Evolutionary conservation across 345 rosid genomes (phyloP).

Genomic region (Tarenaya hassleriana): DNA sequence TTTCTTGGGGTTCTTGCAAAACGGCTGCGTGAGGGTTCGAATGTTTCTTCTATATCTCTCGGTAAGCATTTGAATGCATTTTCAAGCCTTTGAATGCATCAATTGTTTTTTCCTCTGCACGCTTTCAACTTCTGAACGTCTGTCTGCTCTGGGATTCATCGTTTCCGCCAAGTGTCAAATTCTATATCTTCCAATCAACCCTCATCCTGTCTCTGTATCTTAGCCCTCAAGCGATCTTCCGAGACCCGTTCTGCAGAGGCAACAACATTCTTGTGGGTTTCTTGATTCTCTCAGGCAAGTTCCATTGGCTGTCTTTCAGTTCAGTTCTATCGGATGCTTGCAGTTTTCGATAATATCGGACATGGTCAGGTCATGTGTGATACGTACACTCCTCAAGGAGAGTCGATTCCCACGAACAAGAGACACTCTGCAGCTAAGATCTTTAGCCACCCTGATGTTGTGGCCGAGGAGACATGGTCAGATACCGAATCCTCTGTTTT

Average conservation of each 20-base stretch:
- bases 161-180: too few species aligned
- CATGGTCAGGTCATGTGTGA: conserved; percentile 74
- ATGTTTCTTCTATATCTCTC: background rate
- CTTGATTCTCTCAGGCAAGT: too few species aligned
- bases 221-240: conserved; percentile 95
- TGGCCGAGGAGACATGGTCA: conserved; percentile 62
- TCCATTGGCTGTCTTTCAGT: background rate
- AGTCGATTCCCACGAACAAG: conserved; percentile 82
- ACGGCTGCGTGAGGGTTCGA: background rate
- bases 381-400: conserved; percentile 82
- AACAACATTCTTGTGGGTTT: conserved; percentile 70
- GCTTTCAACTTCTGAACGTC: too few species aligned
- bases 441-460: conserved; percentile 65
- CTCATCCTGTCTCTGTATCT: background rate
- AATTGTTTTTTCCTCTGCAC: too few species aligned
- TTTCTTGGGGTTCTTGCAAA: background rate
- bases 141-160: too few species aligned
- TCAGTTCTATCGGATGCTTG: background rate
- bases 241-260: conserved; percentile 84
- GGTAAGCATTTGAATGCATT: too few species aligned
- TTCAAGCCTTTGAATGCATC: too few species aligned
- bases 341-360: background rate
- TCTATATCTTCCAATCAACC: conserved; percentile 11
- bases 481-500: background rate
- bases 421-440: conserved; percentile 70